phyloP scores from a whole-genome alignment of 2,329 filamentous ascomycete genomes.

The Aspergillus sp. region DNA sequence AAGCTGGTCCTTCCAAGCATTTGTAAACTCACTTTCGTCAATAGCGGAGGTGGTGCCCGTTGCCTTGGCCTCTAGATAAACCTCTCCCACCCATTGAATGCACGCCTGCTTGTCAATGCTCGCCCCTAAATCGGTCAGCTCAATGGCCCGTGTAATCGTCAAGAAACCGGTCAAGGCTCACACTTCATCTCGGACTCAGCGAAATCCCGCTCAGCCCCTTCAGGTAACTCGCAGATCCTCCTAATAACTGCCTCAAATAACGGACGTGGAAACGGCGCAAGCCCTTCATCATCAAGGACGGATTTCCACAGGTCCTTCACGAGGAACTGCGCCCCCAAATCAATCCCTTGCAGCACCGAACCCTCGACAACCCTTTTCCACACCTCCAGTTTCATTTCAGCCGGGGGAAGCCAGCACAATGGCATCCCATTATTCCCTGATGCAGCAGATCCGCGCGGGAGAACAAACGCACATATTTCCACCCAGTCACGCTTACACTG shows the following conservation, averaged over 20 bases:
- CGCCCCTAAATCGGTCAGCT: constrained; percentile 32
- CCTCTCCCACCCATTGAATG: constrained; percentile 40
- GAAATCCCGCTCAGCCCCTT: constrained; percentile 16
- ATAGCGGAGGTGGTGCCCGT: constrained; percentile 30
- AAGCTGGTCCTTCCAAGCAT: constrained; percentile 43
- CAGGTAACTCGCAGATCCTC: constrained; percentile 32
- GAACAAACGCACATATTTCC: constrained; percentile 56
- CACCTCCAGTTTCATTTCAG: constrained; percentile 46
- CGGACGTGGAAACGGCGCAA: constrained; percentile 30
- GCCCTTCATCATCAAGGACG: constrained; percentile 35
- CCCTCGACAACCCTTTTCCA: constrained; percentile 49
- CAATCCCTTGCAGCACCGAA: constrained; percentile 39
- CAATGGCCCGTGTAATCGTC: neutral
- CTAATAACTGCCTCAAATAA: constrained; percentile 41
- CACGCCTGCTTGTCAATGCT: constrained; percentile 38
- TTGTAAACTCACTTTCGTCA: constrained; percentile 34
- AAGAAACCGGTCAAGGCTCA: constrained; percentile 23
- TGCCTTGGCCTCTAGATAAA: constrained; percentile 39
- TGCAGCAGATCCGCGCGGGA: constrained; percentile 11
- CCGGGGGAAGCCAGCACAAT: constrained; percentile 44
- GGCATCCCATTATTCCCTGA: constrained; percentile 22
- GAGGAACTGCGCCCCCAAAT: constrained; percentile 43
- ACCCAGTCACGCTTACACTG: constrained; percentile 54
- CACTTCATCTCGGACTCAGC: constrained; percentile 33
- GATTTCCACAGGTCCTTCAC: constrained; percentile 42